Evolutionary conservation across 2,329 filamentous ascomycete species (phyloP), one percentile per base, ranked within the genome.

Genomic region (Pestalotiopsis sp.): DNA sequence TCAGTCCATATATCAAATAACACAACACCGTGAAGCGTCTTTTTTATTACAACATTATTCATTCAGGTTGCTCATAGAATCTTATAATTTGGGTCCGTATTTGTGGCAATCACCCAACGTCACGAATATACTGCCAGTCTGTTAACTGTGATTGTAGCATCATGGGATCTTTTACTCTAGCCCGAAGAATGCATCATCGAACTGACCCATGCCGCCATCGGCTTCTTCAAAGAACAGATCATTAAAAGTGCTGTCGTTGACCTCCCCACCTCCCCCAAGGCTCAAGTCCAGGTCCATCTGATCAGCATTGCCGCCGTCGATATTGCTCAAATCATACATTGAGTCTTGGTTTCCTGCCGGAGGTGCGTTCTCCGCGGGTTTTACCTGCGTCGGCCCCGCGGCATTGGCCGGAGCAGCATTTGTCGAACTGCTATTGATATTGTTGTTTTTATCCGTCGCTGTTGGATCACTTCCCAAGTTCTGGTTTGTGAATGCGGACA

Each of bases 121-220:
- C 27, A 7, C 6, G 27, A 31, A 31, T 31, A 31, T 31, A 31
- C 4, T 4, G 25, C 25, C 25, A 25, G 4, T 25, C 25, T 2
- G 4, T 25, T 4, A 2, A 25, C 25, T 25, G 25, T 25, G 25
- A 25, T 25, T 4, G 2, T 3, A 25, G 4, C 25, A 25, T 25
- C 25, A 25, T 25, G 25, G 25, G 40, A 13, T 40, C 13, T 14
- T 41, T 68, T 66, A 74, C 49, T 71, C 73, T 3, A 84, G 75
- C 6, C 79, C 81, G 71, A 87, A 87, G 69, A 82, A 87, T 3
- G 80, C 77, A 25, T 82, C 78, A 69, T 88, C 84, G 68, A 85
- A 86, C 62, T 85, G 82, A 7, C 80, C 82, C 72, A 84, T 82
- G 66, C 81, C 81, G 72, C 83, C 79, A 65, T 83, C 81, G 7